Evolutionary conservation across 2,329 filamentous ascomycete genomes (phyloP).

Genomic region (Fusarium sp.): DNA sequence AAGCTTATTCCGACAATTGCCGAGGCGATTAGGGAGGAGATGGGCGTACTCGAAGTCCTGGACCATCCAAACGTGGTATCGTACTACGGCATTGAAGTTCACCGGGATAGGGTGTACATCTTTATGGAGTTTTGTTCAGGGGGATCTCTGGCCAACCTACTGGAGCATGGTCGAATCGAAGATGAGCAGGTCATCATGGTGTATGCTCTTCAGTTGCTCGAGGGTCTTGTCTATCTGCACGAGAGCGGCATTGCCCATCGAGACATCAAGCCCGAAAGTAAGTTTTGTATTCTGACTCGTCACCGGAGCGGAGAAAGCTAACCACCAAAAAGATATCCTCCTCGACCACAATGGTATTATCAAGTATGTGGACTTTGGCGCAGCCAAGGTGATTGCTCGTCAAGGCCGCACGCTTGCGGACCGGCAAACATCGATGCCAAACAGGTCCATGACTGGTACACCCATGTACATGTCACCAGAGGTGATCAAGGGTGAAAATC

Average conservation of each 20-base stretch:
- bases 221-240: slow-evolving; percentile 93
- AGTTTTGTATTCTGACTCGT: slow-evolving; percentile 53
- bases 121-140: slow-evolving; percentile 99
- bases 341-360: slow-evolving; percentile 98
- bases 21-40: slow-evolving; percentile 94
- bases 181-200: slow-evolving; percentile 98
- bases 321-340: slow-evolving; percentile 76
- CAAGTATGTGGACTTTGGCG: slow-evolving; percentile 99
- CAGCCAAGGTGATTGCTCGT: slow-evolving; percentile 94
- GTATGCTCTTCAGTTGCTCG: slow-evolving; percentile 92
- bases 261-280: slow-evolving; percentile 97
- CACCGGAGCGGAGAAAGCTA: slow-evolving; percentile 11
- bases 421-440: slow-evolving; percentile 71
- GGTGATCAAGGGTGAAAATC: slow-evolving; percentile 90
- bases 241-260: slow-evolving; percentile 93
- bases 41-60: slow-evolving; percentile 94
- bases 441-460: slow-evolving; percentile 96
- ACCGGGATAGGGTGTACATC: slow-evolving; percentile 99
- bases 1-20: slow-evolving; percentile 96
- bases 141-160: slow-evolving; percentile 86
- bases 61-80: slow-evolving; percentile 98
- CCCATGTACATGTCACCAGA: slow-evolving; percentile 99
- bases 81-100: slow-evolving; percentile 97
- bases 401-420: slow-evolving; percentile 86
- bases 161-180: slow-evolving; percentile 97